These are phyloP conservation scores for Tetracladium maxilliforme DNA, from an alignment of 2,329 filamentous ascomycete species.

Conservation along the genomic window DNA sequence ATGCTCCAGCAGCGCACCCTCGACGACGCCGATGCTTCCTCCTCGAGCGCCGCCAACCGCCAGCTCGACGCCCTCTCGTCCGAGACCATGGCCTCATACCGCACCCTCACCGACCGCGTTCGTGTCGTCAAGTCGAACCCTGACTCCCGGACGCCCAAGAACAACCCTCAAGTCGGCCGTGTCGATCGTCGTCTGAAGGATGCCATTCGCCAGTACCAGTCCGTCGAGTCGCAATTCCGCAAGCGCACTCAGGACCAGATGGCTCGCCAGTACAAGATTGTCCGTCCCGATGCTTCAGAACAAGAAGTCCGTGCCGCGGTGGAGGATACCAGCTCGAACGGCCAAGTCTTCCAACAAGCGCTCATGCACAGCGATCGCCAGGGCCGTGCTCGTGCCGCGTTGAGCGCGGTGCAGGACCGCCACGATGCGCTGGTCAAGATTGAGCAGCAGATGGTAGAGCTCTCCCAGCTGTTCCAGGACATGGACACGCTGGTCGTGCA, in stretches of 20 bases:
- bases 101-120: conserved; percentile 63
- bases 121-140: conserved; percentile 71
- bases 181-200: conserved; percentile 68
- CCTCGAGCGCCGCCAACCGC: conserved; percentile 47
- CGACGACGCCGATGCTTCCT: conserved; percentile 57
- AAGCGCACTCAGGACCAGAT: conserved; percentile 72
- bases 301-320: conserved; percentile 66
- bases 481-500: conserved; percentile 75
- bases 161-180: conserved; percentile 66
- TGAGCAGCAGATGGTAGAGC: conserved; percentile 75
- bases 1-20: conserved; percentile 58
- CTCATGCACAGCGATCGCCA: conserved; percentile 69
- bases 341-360: conserved; percentile 79
- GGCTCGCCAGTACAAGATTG: conserved; percentile 81
- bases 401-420: conserved; percentile 68
- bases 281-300: conserved; percentile 66
- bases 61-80: conserved; percentile 60
- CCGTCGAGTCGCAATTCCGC: conserved; percentile 65
- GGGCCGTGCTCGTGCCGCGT: conserved; percentile 66
- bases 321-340: conserved; percentile 48
- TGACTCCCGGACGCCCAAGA: conserved; percentile 57
- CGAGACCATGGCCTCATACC: conserved; percentile 74
- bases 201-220: conserved; percentile 71
- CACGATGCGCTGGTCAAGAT: conserved; percentile 86
- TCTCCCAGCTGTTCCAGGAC: conserved; percentile 78